A percentile compares a stretch with the other conserved stretches of the same genome.
Conservation (phyloP, 2,329 filamentous ascomycete genomes). For the Fusarium pseudograminearum region DNA sequence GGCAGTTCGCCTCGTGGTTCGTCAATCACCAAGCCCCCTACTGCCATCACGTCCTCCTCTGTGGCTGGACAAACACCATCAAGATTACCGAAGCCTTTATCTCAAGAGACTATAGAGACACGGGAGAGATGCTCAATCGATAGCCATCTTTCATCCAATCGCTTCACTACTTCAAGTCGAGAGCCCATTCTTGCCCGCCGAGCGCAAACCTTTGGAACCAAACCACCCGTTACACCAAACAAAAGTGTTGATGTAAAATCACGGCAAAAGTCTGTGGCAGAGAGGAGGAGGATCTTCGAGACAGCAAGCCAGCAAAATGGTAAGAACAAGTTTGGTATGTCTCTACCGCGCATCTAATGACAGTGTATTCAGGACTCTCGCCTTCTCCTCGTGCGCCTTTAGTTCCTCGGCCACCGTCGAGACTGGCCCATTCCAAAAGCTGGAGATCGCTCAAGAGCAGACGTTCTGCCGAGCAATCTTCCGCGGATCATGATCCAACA, state of each 20-base stretch:
- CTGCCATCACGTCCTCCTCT: background rate
- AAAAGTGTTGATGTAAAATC: slow-evolving; percentile 6
- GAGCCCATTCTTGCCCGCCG: slow-evolving; percentile 8
- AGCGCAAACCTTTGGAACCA: slow-evolving; percentile 31
- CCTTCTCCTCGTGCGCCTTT: background rate
- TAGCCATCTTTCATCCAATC: slow-evolving; percentile 17
- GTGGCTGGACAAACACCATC: background rate
- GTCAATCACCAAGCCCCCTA: background rate
- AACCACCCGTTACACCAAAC: background rate
- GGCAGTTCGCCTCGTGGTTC: background rate
- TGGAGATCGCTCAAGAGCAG: slow-evolving; percentile 23
- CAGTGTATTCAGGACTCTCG: background rate
- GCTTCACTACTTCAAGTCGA: background rate
- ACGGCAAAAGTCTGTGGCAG: slow-evolving; percentile 43
- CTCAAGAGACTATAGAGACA: background rate
- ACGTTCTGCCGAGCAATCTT: background rate
- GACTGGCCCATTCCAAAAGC: slow-evolving; percentile 30
- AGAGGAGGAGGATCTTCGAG: slow-evolving; percentile 45
- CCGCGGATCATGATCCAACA: background rate
- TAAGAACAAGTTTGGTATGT: background rate
- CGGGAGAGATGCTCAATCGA: slow-evolving; percentile 8
- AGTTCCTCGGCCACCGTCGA: background rate
- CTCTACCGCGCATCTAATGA: background rate
- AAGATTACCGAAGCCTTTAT: background rate
- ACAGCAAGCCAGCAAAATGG: background rate